A percentile compares a stretch with the other conserved stretches of the same genome.
Evolutionary conservation across 2,329 filamentous ascomycete species (phyloP).

Genomic region (Botryotinia narcissicola): DNA sequence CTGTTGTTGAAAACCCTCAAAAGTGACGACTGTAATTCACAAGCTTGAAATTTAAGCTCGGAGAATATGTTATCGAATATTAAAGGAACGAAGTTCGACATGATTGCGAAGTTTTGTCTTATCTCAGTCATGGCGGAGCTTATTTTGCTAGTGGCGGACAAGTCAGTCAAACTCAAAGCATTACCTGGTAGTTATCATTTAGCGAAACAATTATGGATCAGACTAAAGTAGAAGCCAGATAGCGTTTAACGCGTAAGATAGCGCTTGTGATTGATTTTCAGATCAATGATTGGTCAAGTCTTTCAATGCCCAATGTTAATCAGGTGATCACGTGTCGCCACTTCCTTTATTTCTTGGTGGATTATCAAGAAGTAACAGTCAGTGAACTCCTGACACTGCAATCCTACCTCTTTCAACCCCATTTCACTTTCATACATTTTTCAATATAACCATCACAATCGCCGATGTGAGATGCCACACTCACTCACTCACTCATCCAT

Average conservation of each 20-base stretch:
- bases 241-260: conserved; percentile 21
- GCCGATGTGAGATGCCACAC: not conserved
- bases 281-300: not conserved
- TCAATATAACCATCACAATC: not conserved
- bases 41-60: not conserved
- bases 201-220: not conserved
- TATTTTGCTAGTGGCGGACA: conserved; percentile 1
- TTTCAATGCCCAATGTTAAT: not conserved
- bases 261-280: conserved; percentile 9
- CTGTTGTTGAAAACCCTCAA: not conserved
- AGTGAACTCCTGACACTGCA: conserved; percentile 8
- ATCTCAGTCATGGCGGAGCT: conserved; percentile 7
- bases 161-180: not conserved
- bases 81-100: not conserved
- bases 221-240: conserved; percentile 7
- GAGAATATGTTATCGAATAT: not conserved
- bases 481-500: not conserved
- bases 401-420: not conserved
- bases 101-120: not conserved
- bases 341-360: not conserved
- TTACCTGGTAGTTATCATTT: not conserved
- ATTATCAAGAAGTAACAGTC: not conserved
- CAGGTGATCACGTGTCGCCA: conserved; percentile 10
- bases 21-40: not conserved
- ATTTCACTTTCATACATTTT: not conserved